Percentiles rank a stretch among this genome's conserved stretches.
phyloP scores from a whole-genome alignment of 257 asterid species.

The Sherardia arvensis region DNA sequence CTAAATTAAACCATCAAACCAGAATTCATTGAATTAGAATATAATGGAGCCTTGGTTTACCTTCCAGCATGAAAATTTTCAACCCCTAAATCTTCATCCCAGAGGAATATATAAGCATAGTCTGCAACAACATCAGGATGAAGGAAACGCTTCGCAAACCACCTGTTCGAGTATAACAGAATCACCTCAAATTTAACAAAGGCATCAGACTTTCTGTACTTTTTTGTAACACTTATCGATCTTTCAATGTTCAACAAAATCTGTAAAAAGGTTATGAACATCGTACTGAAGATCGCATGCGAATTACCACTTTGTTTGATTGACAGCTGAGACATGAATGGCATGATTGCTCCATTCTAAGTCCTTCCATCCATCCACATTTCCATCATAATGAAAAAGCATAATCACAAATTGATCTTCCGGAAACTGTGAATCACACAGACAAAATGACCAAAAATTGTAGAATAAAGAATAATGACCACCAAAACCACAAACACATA shows the following conservation, averaged over 20 bases:
- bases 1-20: too few species aligned
- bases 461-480: not conserved
- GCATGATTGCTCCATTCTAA: constrained; percentile 51
- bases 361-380: constrained; percentile 59
- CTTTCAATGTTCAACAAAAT: not conserved
- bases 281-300: not conserved
- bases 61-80: constrained; percentile 52
- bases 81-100: constrained; percentile 90
- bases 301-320: constrained; percentile 70
- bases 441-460: not conserved
- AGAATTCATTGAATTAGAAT: too few species aligned
- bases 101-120: constrained; percentile 55
- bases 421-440: constrained; percentile 39
- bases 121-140: constrained; percentile 68
- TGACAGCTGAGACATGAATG: constrained; percentile 53
- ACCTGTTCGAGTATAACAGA: constrained; percentile 32
- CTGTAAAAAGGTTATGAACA: not conserved
- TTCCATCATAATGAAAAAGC: constrained; percentile 77
- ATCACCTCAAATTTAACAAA: not conserved
- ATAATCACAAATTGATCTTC: constrained; percentile 39
- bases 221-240: too few species aligned
- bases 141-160: constrained; percentile 85
- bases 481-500: not conserved
- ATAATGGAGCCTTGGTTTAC: constrained; percentile 18
- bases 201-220: not conserved